Conservation (phyloP, 768 basidiomycete species). For the Dentipellis sp. region DNA sequence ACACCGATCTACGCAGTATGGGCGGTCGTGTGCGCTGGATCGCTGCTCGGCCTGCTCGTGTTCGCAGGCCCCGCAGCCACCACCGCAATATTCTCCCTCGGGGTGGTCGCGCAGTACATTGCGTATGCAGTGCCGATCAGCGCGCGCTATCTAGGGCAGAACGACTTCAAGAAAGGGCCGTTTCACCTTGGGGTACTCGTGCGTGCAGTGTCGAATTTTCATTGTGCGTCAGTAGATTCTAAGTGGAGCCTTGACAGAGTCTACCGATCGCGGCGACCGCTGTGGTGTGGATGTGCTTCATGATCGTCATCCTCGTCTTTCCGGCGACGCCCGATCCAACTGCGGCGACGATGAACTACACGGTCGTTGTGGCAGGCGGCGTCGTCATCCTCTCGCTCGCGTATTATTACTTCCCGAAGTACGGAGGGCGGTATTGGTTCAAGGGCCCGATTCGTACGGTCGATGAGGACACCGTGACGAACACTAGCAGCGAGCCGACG, state of each 20-base stretch:
- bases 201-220: background rate
- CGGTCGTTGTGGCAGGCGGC: conserved; percentile 26
- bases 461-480: background rate
- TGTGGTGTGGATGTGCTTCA: conserved; percentile 26
- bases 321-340: conserved; percentile 20
- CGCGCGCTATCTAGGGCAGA: conserved; percentile 19
- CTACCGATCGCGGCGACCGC: conserved; percentile 3
- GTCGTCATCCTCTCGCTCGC: conserved; percentile 19
- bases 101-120: conserved; percentile 13
- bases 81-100: conserved; percentile 22
- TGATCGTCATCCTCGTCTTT: conserved; percentile 24
- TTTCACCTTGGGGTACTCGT: conserved; percentile 14
- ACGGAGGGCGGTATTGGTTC: conserved; percentile 2
- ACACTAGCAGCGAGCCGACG: too few relatives aligned
- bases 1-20: conserved; percentile 53
- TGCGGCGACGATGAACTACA: conserved; percentile 29
- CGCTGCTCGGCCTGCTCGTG: conserved; percentile 46
- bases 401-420: conserved; percentile 4
- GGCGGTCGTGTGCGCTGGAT: conserved; percentile 35
- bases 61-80: conserved; percentile 46
- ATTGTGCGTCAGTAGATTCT: conserved; percentile 25
- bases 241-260: conserved; percentile 18
- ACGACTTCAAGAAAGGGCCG: conserved; percentile 12
- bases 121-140: conserved; percentile 23
- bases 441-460: background rate